A percentile compares a stretch with the other conserved stretches of the same genome.
phyloP scores from a whole-genome alignment of 805 yeast genomes.

The Wickerhamomyces alni region DNA sequence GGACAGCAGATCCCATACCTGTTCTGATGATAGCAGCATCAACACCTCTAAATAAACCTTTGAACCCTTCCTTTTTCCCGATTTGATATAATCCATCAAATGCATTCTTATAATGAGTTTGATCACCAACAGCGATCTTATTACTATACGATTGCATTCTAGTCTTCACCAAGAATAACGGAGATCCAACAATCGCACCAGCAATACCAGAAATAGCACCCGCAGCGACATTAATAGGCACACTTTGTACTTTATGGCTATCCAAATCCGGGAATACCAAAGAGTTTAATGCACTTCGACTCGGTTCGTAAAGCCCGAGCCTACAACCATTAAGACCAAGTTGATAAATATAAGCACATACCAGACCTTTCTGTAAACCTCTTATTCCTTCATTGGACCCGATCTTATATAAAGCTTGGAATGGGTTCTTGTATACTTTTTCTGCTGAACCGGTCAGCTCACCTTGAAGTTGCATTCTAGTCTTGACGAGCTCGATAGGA shows the following conservation, averaged over 20 bases:
- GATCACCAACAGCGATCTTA: conserved; percentile 73
- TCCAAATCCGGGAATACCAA: conserved; percentile 46
- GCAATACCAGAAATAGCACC: conserved; percentile 84
- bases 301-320: conserved; percentile 90
- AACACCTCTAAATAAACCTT: conserved; percentile 83
- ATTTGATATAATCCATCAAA: conserved; percentile 64
- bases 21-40: conserved; percentile 94
- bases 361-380: conserved; percentile 85
- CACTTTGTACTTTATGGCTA: conserved; percentile 41
- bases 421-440: conserved; percentile 70
- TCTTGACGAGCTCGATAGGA: conserved; percentile 92
- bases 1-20: conserved; percentile 93
- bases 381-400: conserved; percentile 76
- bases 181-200: conserved; percentile 88
- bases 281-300: conserved; percentile 53
- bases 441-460: conserved; percentile 57
- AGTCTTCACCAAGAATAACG: conserved; percentile 87
- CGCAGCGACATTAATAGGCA: conserved; percentile 61
- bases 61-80: conserved; percentile 60
- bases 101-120: conserved; percentile 74
- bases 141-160: conserved; percentile 92
- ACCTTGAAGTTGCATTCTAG: conserved; percentile 95
- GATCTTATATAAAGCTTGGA: conserved; percentile 75
- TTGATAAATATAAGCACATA: conserved; percentile 88
- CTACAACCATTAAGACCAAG: conserved; percentile 90